Conservation (phyloP, 2,329 filamentous ascomycete genomes). For the Xenoacremonium recifei region DNA sequence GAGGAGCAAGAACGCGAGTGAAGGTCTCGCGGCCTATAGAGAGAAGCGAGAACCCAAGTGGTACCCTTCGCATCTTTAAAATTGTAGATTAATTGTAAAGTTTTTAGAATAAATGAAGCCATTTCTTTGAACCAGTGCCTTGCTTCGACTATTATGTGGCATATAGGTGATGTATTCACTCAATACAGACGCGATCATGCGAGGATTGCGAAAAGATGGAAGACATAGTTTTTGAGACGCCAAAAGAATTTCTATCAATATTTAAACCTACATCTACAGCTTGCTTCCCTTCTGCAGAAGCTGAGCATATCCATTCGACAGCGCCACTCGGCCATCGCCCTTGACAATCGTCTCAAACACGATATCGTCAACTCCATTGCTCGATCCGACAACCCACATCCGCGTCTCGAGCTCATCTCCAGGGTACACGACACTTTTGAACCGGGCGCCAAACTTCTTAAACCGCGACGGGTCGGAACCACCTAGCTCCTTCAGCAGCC, state of each 20-base stretch:
- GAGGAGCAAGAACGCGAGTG: constrained; percentile 26
- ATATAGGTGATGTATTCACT: no score
- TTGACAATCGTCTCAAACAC: constrained; percentile 40
- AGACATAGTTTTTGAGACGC: not conserved
- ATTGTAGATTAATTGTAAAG: no score
- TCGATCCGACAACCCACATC: constrained; percentile 38
- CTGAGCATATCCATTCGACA: constrained; percentile 35
- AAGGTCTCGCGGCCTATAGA: constrained; percentile 27
- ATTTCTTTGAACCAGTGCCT: no score
- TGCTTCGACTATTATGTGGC: no score
- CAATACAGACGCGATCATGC: no score
- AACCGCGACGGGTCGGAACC: constrained; percentile 38
- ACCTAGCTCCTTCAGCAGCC: constrained; percentile 38
- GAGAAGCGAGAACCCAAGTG: constrained; percentile 31
- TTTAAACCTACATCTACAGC: no score
- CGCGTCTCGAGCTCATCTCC: constrained; percentile 42
- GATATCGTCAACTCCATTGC: constrained; percentile 32
- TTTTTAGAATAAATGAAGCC: no score
- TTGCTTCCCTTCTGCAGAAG: constrained; percentile 27
- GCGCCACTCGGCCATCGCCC: constrained; percentile 35
- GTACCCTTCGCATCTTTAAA: constrained; percentile 25
- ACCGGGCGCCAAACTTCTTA: constrained; percentile 42
- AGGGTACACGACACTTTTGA: constrained; percentile 46
- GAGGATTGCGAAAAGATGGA: not conserved
- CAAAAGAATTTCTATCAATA: no score